Base-by-base conservation (phyloP, 257 asterid species). In the Jacaranda mimosifolia region DNA sequence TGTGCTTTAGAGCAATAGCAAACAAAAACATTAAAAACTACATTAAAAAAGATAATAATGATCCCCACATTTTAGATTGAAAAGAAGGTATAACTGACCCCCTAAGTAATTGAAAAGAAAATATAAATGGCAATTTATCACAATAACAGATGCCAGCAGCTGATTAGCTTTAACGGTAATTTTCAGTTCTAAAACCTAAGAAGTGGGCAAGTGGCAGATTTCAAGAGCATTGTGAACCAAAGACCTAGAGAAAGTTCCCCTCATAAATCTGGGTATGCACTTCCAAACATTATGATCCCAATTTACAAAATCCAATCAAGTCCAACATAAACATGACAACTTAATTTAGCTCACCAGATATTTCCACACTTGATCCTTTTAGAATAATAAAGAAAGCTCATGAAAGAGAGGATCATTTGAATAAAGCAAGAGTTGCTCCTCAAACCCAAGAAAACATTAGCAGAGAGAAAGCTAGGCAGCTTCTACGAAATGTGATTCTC, bases 1-100 rank as follows among this genome's bases (percentile, higher is more conserved):
- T 68, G 87, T 77, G 63, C 97, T 90, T 53, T 43, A 77, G 66
- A 57, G 68, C 80, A 84, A 76, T 58, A 79, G 26, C 48, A 79
- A 70, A 19, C 35, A 79, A 52, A 32, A 52, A 60, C 8, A 56
- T 13, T 18, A 26, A 19, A 9, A 18, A 72, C 17, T 17, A 64
- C 40, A 64, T 32, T n/a, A 51, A 63, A 51, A 38, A 36, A 14
- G 12, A 62, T 10, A 21, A 13, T 1, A 18, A 36, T 36, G 11
- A 40, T 15, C 35, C 73, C 12, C 70, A 48, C 35, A 71, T 21
- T 26, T 66, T 63, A 19, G 21, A 60, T 35, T n/a, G 48, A 32
- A 46, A 73, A 42, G 55, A 19, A 65, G 13, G 9, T 12, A 26
- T 21, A 68, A 63, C 70, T 55, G 4, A 19, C 48, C 14, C 9